phyloP scores from a whole-genome alignment of 2,329 filamentous ascomycete species.

The Myriosclerotinia curreyana region DNA sequence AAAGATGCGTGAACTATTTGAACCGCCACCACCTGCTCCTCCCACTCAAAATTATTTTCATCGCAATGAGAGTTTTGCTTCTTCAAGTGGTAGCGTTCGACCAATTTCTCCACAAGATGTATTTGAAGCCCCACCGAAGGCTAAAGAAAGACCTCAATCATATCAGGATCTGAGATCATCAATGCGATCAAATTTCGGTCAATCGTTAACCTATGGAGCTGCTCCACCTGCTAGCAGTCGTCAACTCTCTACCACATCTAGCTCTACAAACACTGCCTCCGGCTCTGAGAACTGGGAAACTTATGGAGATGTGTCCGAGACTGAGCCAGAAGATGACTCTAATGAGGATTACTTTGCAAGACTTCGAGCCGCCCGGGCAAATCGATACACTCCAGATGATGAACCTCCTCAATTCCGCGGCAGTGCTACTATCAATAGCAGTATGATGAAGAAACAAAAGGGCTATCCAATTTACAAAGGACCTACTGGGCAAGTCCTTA shows the following conservation, averaged over 20 bases:
- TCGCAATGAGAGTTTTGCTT: constrained; percentile 47
- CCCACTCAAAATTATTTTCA: constrained; percentile 54
- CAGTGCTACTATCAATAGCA: constrained; percentile 32
- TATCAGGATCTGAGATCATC: constrained; percentile 45
- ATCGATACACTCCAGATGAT: constrained; percentile 56
- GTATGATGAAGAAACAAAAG: constrained; percentile 52
- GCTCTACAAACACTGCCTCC: constrained; percentile 62
- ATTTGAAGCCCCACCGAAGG: constrained; percentile 64
- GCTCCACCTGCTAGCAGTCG: constrained; percentile 45
- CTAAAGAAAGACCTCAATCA: constrained; percentile 39
- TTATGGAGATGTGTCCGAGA: constrained; percentile 81
- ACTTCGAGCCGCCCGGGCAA: constrained; percentile 64
- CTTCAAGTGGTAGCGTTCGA: constrained; percentile 52
- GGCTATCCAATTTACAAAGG: constrained; percentile 50
- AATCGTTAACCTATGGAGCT: constrained; percentile 32
- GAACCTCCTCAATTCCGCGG: constrained; percentile 30
- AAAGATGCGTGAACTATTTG: constrained; percentile 83
- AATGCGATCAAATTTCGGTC: constrained; percentile 42
- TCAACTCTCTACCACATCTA: constrained; percentile 71
- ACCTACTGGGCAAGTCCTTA: constrained; percentile 48
- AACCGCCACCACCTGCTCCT: constrained; percentile 46
- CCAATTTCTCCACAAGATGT: constrained; percentile 75
- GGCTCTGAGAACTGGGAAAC: constrained; percentile 98
- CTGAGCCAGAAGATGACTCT: constrained; percentile 70
- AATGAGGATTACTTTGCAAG: constrained; percentile 87